phyloP scores from a whole-genome alignment of 495 filamentous ascomycete species.

The Podospora didyma region DNA sequence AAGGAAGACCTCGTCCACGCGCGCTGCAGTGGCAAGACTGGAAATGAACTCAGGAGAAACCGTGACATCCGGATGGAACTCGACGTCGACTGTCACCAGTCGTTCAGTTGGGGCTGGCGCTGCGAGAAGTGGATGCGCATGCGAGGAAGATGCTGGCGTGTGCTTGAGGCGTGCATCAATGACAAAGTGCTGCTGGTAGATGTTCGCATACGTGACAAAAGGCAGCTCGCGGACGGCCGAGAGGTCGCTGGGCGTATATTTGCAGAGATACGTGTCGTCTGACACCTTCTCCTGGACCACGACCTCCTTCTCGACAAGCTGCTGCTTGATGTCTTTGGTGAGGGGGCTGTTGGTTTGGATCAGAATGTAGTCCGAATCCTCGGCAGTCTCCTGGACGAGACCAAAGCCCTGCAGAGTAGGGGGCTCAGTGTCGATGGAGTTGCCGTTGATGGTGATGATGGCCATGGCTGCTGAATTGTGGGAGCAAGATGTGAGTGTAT shows the following conservation, averaged over 20 bases:
- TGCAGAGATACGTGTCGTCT: neutral
- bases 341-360: neutral
- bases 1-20: neutral
- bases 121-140: neutral
- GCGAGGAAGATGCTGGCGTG: neutral
- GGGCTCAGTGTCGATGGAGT: neutral
- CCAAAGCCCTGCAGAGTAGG: neutral
- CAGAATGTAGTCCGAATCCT: slow-evolving; percentile 1
- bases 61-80: neutral
- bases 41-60: neutral
- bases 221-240: neutral
- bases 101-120: neutral
- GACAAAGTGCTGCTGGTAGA: neutral
- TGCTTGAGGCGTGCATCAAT: neutral
- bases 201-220: neutral
- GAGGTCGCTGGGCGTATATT: neutral
- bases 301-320: neutral
- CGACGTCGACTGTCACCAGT: neutral
- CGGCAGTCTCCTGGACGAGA: neutral
- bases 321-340: neutral
- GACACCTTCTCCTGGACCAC: slow-evolving; percentile 1
- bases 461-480: no score
- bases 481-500: no score
- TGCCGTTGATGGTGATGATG: slow-evolving; percentile 1
- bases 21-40: neutral